Conservation (phyloP, 2,329 filamentous ascomycete species). For the Microdochium bolleyi region DNA sequence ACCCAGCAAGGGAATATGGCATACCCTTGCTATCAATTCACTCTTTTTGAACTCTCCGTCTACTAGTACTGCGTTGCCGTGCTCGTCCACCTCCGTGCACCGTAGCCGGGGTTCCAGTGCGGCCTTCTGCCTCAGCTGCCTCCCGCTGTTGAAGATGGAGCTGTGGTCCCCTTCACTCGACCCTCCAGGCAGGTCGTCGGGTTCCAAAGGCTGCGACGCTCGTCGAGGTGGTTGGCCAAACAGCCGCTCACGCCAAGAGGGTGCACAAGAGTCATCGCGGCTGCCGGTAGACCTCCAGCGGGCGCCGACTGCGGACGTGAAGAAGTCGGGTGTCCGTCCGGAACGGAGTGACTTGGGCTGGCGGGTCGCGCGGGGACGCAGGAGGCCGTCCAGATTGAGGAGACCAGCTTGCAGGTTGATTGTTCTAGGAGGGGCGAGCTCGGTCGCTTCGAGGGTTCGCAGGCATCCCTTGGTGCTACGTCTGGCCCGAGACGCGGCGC, state of each 20-base stretch:
- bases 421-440: neutral
- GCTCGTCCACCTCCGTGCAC: constrained; percentile 91
- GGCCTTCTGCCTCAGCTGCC: constrained; percentile 66
- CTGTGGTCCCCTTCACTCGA: constrained; percentile 52
- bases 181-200: constrained; percentile 49
- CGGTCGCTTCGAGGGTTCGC: neutral
- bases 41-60: constrained; percentile 97
- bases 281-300: constrained; percentile 18
- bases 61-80: constrained; percentile 83
- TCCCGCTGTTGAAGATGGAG: constrained; percentile 60
- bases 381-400: constrained; percentile 15
- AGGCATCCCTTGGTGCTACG: constrained; percentile 4
- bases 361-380: constrained; percentile 4
- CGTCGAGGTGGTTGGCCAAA: constrained; percentile 33
- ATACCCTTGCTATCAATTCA: constrained; percentile 88
- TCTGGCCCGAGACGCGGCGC: neutral
- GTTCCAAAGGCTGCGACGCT: constrained; percentile 34
- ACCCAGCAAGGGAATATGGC: constrained; percentile 6
- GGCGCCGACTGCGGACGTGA: constrained; percentile 8
- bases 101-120: constrained; percentile 78
- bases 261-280: constrained; percentile 9
- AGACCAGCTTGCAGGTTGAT: constrained; percentile 1
- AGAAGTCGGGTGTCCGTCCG: constrained; percentile 5
- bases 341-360: constrained; percentile 1
- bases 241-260: constrained; percentile 40